Evolutionary conservation across 225 moss, liverwort and hornwort species (phyloP).

Genomic region (Sphagnum contortum): DNA sequence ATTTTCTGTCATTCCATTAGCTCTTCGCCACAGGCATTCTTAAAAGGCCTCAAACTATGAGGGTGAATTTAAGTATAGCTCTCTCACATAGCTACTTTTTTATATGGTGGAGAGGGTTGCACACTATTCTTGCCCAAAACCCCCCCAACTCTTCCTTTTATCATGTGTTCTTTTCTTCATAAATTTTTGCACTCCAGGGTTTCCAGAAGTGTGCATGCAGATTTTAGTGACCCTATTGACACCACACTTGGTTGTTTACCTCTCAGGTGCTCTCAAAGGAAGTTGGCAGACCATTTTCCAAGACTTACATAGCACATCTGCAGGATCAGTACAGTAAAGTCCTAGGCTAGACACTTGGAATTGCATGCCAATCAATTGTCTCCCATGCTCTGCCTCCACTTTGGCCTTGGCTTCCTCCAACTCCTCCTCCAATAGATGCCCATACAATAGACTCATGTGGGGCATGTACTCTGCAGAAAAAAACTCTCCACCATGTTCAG

Average conservation of each 20-base stretch:
- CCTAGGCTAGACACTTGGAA: slow-evolving; percentile 48
- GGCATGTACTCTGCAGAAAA: slow-evolving; percentile 60
- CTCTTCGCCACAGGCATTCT: too few relatives aligned
- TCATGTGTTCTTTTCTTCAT: too few relatives aligned
- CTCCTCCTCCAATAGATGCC: slow-evolving; percentile 55
- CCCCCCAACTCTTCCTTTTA: too few relatives aligned
- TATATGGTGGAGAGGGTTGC: too few relatives aligned
- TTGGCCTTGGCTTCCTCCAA: slow-evolving; percentile 42
- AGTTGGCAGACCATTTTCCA: slow-evolving; percentile 64
- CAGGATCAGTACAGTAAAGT: slow-evolving; percentile 57
- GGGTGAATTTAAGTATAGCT: too few relatives aligned
- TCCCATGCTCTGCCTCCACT: slow-evolving; percentile 58
- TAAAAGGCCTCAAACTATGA: too few relatives aligned
- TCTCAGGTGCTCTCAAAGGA: slow-evolving; percentile 32
- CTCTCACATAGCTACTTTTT: too few relatives aligned
- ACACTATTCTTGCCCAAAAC: too few relatives aligned
- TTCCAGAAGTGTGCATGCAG: too few relatives aligned
- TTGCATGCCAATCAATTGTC: slow-evolving; percentile 33
- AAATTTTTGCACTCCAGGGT: too few relatives aligned
- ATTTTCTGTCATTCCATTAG: too few relatives aligned
- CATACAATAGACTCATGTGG: slow-evolving; percentile 79
- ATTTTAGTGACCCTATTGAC: slow-evolving; percentile 6
- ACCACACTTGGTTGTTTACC: slow-evolving; percentile 18
- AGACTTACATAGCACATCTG: slow-evolving; percentile 49
- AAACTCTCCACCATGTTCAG: too few relatives aligned